Evolutionary conservation across 2,329 filamentous ascomycete species (phyloP), one percentile per base, ranked within the genome.

Genomic region (Colletotrichum acutatum): DNA sequence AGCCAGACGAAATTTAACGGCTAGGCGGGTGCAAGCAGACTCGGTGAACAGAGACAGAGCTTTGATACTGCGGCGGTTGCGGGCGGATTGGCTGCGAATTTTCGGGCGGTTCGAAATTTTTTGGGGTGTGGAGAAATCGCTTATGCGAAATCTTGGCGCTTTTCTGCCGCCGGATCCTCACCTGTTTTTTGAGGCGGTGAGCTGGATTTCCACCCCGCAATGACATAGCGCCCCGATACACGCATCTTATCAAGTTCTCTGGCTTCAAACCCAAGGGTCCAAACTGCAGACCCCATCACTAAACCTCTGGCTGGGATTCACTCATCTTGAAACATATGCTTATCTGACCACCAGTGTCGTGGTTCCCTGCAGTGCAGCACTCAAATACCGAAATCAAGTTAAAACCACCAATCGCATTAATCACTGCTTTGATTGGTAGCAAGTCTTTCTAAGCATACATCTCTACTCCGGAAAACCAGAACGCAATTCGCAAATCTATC

Each of bases 81-180:
- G 46, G 69, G 68, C 71, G 68, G 59, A 68, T 63, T 74, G 72
- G 74, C 68, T 74, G 68, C 68, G 71, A 67, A 66, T 68, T 75
- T 72, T 74, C 68, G 42, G 57, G 61, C 58, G 46, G 53, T 67
- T 66, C 66, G 72, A 75, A 75, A 49, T 75, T 75, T 75, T 75
- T 75, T 72, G 72, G 72, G 61, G 54, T 73, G 74, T 75, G 74
- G 74, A 74, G 72, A 61, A 66, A 68, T 75, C 68, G 74, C 74
- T 74, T 75, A 70, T 72, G 68, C 68, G 74, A 74, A 74, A 74
- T 74, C 72, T 74, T 75, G 72, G 68, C 74, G 42, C 30, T 32
- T 74, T 74, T 74, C 71, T 74, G 71, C 70, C 66, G 12, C 19
- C 34, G 5, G n/a, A 24, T 19, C 28, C 26, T 32, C 42, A 26